Base-by-base conservation (phyloP, 768 basidiomycete species). In the Tulasnella calospora region DNA sequence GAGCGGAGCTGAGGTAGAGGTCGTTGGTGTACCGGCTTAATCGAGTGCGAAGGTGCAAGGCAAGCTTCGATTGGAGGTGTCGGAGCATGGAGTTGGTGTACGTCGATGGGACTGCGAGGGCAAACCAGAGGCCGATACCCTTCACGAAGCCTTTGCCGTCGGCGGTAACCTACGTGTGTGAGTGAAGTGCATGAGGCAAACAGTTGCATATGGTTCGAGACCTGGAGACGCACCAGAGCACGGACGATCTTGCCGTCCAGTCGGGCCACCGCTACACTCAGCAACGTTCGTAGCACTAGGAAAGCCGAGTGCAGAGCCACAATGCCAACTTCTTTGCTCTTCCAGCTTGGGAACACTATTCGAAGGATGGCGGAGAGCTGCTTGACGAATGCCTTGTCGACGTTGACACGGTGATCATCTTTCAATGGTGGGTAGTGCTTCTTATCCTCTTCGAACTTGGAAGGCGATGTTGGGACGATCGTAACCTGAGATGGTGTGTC, bases 81-180 rank as follows among this genome's bases (percentile, higher is more conserved):
- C 92, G 91, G 79, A 98, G 94, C 94, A 98, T 95, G 1, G 94
- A 92, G 83, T 99, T 99, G 0, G 97, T 99, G 83, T 95, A 96
- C 30, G 95, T 95, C 82, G 94, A 95, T 0, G 97, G 97, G 35
- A 99, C 88, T 1, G 96, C 95, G 13, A 99, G 87, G 13, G 90
- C 86, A 82, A 96, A 98, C 97, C 97, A 99, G 76, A 94, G 86
- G 0, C 86, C 92, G 0, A 99, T 85, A 0, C 96, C 96, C 75
- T 86, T 88, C 23, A 94, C 81, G 83, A 98, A 98, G 0, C 94
- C 95, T 73, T 88, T 88, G 0, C 90, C 93, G 82, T 99, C 90
- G 0, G 95, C 96, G 70, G 90, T 93, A 61, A 95, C 89, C 89
- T 90, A 79, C 1, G 57, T 35, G 21, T 15, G 38, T 21, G 36